phyloP scores from a whole-genome alignment of 1,284 basidiomycete species.

The Pyrrhoderma lamaoense region DNA sequence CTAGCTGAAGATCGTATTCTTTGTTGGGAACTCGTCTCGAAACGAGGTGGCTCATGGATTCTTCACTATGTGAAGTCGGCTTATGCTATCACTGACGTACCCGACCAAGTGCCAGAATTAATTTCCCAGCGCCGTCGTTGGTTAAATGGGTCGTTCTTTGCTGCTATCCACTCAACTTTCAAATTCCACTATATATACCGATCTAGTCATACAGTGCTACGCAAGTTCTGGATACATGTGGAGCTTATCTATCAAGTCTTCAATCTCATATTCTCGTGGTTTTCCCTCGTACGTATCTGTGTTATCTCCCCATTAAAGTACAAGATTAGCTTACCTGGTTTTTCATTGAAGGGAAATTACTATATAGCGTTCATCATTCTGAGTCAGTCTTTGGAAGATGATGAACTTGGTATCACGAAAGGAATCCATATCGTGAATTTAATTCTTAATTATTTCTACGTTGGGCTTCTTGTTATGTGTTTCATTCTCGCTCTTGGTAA shows the following conservation, averaged over 20 bases:
- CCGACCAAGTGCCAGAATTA: constrained; percentile 83
- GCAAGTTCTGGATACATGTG: constrained; percentile 92
- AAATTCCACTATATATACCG: constrained; percentile 93
- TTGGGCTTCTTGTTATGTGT: constrained; percentile 82
- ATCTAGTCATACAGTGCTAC: constrained; percentile 67
- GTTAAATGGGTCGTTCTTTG: constrained; percentile 98
- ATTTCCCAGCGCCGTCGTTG: constrained; percentile 91
- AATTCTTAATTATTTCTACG: constrained; percentile 80
- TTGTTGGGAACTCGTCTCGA: constrained; percentile 92
- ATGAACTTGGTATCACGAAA: constrained; percentile 41
- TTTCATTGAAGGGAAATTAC: constrained; percentile 65
- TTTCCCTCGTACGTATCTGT: constrained; percentile 65
- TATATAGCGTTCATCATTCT: constrained; percentile 85
- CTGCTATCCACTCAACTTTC: constrained; percentile 82
- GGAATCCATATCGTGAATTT: constrained; percentile 70
- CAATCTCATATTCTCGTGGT: constrained; percentile 91
- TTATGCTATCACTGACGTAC: constrained; percentile 87
- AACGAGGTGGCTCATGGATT: constrained; percentile 80
- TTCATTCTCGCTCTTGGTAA: constrained; percentile 91
- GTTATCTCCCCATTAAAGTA: constrained; percentile 21
- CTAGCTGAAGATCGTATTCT: constrained; percentile 88
- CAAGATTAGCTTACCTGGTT: neutral
- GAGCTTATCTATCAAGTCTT: constrained; percentile 90
- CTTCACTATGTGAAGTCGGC: constrained; percentile 93
- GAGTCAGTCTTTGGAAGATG: constrained; percentile 61